Percentiles rank a stretch among this genome's conserved stretches.
phyloP scores from a whole-genome alignment of 129 eudicot genomes.

The Calendula officinalis region DNA sequence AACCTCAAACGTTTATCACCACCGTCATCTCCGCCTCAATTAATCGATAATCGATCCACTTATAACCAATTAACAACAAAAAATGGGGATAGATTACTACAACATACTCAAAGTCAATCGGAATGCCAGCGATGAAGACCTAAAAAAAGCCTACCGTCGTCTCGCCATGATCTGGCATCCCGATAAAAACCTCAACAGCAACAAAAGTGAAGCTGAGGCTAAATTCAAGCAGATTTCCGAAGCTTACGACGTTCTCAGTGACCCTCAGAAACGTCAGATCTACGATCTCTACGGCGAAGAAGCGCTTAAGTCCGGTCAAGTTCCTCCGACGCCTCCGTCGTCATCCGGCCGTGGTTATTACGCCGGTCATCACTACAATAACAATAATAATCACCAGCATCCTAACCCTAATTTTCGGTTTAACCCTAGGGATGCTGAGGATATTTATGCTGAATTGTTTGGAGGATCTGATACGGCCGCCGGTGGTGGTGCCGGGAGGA shows the following conservation, averaged over 20 bases:
- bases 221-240: conserved; percentile 93
- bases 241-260: conserved; percentile 88
- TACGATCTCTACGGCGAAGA: conserved; percentile 95
- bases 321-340: conserved; percentile 59
- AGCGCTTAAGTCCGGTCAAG: conserved; percentile 82
- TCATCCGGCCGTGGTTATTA: conserved; percentile 35
- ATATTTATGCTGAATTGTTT: conserved; percentile 80
- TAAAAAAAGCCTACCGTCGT: conserved; percentile 74
- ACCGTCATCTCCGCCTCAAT: not conserved
- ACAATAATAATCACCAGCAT: conserved; percentile 27
- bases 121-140: conserved; percentile 82
- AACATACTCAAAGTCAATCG: conserved; percentile 86
- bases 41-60: not conserved
- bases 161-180: conserved; percentile 93
- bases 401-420: conserved; percentile 62
- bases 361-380: conserved; percentile 18
- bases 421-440: conserved; percentile 88
- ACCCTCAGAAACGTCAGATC: conserved; percentile 95
- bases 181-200: conserved; percentile 49
- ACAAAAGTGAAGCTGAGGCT: conserved; percentile 72
- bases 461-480: conserved; percentile 38
- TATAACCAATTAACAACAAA: no score
- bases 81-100: conserved; percentile 88
- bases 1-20: conserved; percentile 11
- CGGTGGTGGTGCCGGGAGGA: conserved; percentile 30